Base-by-base conservation (phyloP, 2,329 filamentous ascomycete species). In the Boeremia lycopersici region DNA sequence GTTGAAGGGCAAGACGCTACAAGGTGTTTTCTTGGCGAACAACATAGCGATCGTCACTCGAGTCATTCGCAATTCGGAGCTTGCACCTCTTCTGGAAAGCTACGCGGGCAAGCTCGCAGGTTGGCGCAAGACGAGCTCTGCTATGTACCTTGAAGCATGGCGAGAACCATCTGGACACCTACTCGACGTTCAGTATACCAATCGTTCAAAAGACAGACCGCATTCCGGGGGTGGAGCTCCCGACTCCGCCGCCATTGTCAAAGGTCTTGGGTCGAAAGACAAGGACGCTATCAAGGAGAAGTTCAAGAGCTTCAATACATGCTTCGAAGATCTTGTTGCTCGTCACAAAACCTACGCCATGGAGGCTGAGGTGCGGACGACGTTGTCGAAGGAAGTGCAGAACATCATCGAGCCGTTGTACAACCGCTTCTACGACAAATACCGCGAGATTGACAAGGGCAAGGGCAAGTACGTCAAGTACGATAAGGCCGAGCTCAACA, bases 391-490 rank as follows among this genome's bases (percentile, higher is more conserved):
- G 65, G 93, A 97, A 70, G 88, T 98, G 60, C 91, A 95, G 74
- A 88, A 88, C 66, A 91, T 96, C 78, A 88, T 99, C 51, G 93
- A 98, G 77, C 93, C 93, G 49, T 82, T 99, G 12, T 99, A 99
- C 78, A 89, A 89, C 59, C 85, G 95, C 40, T 99, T 99, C 77
- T 98, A 91, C 87, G 95, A 98, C 76, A 85, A 93, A 26, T 99
- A 99, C 73, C 93, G 97, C 73, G 95, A 98, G 77, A 87, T 98
- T 61, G 93, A 98, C 77, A 97, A 96, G 80, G 95, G 95, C 56
- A 96, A 93, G 78, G 93, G 93, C 64, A 99, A 99, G 77, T 96
- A 98, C 76, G 92, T 96, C 74, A 97, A 96, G 79, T 98, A 96
- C 74, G 93, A 97, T 79, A 97, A 97, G 80, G 82, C 82, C 35